Base-by-base conservation (phyloP, 768 basidiomycete genomes). In the Mrakia blollopis region DNA sequence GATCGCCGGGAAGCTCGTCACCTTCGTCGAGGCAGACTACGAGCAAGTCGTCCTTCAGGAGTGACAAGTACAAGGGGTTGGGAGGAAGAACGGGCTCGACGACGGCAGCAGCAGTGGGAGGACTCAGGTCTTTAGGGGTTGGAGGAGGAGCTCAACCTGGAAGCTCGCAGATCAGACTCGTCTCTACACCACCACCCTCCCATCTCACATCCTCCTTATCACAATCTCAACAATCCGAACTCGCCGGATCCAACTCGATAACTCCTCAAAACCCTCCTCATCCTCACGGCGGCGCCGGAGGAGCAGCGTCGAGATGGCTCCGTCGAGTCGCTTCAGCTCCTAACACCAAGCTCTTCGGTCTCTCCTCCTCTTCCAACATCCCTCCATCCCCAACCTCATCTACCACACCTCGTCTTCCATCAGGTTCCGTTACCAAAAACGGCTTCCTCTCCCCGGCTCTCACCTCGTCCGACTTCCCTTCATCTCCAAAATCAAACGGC, bases 251-350 rank as follows among this genome's bases (percentile, higher is more conserved):
- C 14, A 47, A 13, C 47, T 39, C 32, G 50, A 62, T 25, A 28
- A 60, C 30, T 75, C 69, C 32, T 68, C 65, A 13, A 54, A 35
- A 44, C 50, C 21, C 44, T 23, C 39, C 21, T 41, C 68, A 65
- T 62, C 52, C 28, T n/a, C 72, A 54, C 41, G 35, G 30, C 65
- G 68, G 75, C 44, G 78, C 78, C 23, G 76, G 79, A 28, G 81
- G 80, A 13, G 82, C 84, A 8, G 91, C 93, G 13, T 88, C 92
- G 68, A 90, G 95, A 50, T 94, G 98, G 85, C 90, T 98, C 41
- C 91, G 96, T 72, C 90, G 96, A 69, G 96, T 98, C 67, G 94
- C 95, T 5, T 97, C 94, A 13, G 95, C 97, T 3, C 96, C 96
- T 3, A 99, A 98, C 82, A 91, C 94, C 47, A 98, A 98, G 39